Evolutionary conservation across 2,329 filamentous ascomycete species (phyloP).

Genomic region (Lasiodiplodia theobromae): DNA sequence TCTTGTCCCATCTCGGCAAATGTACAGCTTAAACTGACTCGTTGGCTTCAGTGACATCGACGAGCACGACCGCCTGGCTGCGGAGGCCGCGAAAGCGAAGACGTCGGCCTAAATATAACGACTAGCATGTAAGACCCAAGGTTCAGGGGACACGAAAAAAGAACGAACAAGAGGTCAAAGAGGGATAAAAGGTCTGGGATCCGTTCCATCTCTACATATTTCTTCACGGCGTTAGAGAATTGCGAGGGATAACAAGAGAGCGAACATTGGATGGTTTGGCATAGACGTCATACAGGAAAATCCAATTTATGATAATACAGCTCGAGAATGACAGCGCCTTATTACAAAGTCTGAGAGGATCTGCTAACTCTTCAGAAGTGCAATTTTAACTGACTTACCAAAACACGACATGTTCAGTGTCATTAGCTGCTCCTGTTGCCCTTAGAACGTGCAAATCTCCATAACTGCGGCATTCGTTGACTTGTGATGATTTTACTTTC

Average conservation of each 20-base stretch:
- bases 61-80: conserved; percentile 79
- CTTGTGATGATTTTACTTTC: background rate
- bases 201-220: background rate
- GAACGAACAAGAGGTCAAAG: background rate
- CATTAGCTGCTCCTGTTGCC: no score
- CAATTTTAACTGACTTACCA: background rate
- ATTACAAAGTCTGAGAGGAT: background rate
- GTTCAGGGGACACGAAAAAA: background rate
- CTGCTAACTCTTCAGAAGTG: background rate
- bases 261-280: conserved; percentile 12
- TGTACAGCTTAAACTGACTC: background rate
- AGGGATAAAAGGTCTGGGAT: background rate
- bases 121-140: background rate
- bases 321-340: background rate
- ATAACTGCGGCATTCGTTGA: no score
- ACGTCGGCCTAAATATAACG: background rate
- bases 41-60: conserved; percentile 73
- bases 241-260: conserved; percentile 6
- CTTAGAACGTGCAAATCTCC: no score
- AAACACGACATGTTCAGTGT: background rate
- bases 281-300: conserved; percentile 20
- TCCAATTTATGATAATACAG: background rate
- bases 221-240: conserved; percentile 12
- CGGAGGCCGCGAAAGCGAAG: conserved; percentile 16
- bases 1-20: conserved; percentile 9